phyloP scores from a whole-genome alignment of 345 rosid species.

The Erucastrum elatum region DNA sequence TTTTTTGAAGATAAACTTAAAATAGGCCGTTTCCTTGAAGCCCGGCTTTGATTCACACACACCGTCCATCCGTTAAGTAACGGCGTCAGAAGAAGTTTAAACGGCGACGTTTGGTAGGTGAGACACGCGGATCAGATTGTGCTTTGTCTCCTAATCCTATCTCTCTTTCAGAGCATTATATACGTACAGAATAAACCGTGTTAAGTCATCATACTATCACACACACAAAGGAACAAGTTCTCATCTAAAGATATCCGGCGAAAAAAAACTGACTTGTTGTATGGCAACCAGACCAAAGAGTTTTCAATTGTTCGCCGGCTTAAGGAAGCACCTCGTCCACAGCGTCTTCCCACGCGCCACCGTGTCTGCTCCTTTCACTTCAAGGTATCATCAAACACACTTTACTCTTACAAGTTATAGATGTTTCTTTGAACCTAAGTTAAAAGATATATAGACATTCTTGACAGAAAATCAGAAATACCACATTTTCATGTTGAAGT shows the following conservation, averaged over 20 bases:
- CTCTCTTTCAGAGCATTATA: slow-evolving; percentile 21
- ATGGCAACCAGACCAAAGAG: slow-evolving; percentile 67
- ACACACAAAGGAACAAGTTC: not conserved
- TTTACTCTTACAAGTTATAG: not conserved
- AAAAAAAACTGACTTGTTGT: slow-evolving; percentile 21
- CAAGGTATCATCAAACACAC: slow-evolving; percentile 21
- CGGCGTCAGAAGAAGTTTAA: slow-evolving; percentile 22
- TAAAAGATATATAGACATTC: not conserved
- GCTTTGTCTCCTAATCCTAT: slow-evolving; percentile 20
- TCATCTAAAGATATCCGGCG: not conserved
- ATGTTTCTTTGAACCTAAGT: not conserved
- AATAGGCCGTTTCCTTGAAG: slow-evolving; percentile 13
- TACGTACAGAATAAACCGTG: slow-evolving; percentile 18
- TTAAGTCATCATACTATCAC: not conserved
- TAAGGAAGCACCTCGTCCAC: slow-evolving; percentile 48
- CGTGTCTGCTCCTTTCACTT: slow-evolving; percentile 9
- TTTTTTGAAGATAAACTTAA: not conserved
- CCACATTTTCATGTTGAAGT: not conserved
- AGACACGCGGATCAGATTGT: slow-evolving; percentile 31
- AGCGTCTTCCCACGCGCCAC: slow-evolving; percentile 36
- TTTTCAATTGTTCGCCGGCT: slow-evolving; percentile 47
- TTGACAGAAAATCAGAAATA: not conserved
- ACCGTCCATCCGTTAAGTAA: slow-evolving; percentile 23
- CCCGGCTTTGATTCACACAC: too few species aligned
- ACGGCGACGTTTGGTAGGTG: slow-evolving; percentile 37